Evolutionary conservation across 2,329 filamentous ascomycete species (phyloP), one percentile per base, ranked within the genome.

Genomic region (Trichoderma sp.): DNA sequence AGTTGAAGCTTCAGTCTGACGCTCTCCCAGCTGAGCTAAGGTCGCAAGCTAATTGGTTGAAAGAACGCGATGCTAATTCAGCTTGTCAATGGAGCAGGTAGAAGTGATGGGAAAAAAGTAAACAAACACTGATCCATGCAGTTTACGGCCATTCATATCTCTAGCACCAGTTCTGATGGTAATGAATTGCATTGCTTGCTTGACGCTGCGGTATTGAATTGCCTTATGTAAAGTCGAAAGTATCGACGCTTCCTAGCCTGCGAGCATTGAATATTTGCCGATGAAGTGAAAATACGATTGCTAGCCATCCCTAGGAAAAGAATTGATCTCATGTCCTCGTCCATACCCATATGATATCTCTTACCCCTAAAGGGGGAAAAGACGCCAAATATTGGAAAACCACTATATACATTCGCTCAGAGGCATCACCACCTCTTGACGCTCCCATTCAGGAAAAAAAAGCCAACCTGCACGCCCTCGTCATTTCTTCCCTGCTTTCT

Each of bases 1-100:
- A 79, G 78, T 79, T 79, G 63, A 24, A 6, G 75, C 79, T 80
- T 80, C 78, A 80, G 79, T 80, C 79, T 80, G 79, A 80, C 79
- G 78, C 79, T 80, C 79, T 80, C 79, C 78, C 79, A 80, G 79
- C 79, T 80, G 78, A 80, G 79, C 79, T 80, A 80, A 79, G 79
- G 79, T 78, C 80, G 80, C 83, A 68, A 72, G 67, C 56, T 65
- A 50, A 75, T 75, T 68, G 64, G 64, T 63, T 67, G 56, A 69
- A 63, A 16, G 53, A 16, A 2, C 1, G 21, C 12, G 14, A 29
- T 4, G 60, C 71, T 64, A 75, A 63, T 35, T 75, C 12, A 3
- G 5, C 8, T 67, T 74, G 14, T 69, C 11, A 53, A 63, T 21
- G 18, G 3, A 56, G 33, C 6, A n/a, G 7, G 41, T 7, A 0